Percentiles rank a stretch among this genome's conserved stretches.
Evolutionary conservation across 164 flowering plant species (phyloP).

Genomic region (Vitis riparia): DNA sequence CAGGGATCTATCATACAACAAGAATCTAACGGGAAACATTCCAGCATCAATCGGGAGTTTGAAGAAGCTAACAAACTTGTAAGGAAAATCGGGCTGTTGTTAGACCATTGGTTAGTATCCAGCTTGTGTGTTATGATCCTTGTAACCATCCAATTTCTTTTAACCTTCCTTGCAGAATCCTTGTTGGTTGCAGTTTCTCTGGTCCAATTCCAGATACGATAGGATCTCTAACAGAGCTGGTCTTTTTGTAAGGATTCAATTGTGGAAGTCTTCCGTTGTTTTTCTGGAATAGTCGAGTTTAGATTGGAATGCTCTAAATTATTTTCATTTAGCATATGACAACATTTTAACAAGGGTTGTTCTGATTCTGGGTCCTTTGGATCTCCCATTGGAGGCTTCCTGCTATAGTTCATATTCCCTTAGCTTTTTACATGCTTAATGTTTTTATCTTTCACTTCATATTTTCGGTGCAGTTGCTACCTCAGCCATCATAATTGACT

Average conservation of each 20-base stretch:
- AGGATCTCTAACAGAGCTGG: constrained; percentile 49
- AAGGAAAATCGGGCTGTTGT: constrained; percentile 20
- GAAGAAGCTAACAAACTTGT: constrained; percentile 46
- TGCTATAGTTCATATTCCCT: too few species aligned
- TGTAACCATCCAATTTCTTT: not conserved
- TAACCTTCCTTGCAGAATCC: constrained; percentile 32
- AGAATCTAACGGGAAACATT: constrained; percentile 50
- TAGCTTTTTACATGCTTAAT: too few species aligned
- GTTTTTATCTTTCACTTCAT: too few species aligned
- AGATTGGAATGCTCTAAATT: too few species aligned
- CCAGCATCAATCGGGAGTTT: constrained; percentile 46
- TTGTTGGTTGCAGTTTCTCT: constrained; percentile 59
- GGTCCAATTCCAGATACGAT: constrained; percentile 62
- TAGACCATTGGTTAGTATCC: not conserved
- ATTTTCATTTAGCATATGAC: too few species aligned
- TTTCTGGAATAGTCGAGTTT: too few species aligned
- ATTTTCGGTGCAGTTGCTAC: too few species aligned
- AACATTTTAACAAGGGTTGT: too few species aligned
- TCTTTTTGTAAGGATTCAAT: constrained; percentile 41
- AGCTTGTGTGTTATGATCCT: not conserved
- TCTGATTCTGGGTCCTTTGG: too few species aligned
- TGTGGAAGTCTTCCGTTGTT: too few species aligned
- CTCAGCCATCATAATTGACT: too few species aligned
- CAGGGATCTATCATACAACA: constrained; percentile 60
- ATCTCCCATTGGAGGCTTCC: too few species aligned